A percentile compares a stretch with the other conserved stretches of the same genome.
phyloP scores from a whole-genome alignment of 768 basidiomycete species.

The Phlegmacium glaucopus region DNA sequence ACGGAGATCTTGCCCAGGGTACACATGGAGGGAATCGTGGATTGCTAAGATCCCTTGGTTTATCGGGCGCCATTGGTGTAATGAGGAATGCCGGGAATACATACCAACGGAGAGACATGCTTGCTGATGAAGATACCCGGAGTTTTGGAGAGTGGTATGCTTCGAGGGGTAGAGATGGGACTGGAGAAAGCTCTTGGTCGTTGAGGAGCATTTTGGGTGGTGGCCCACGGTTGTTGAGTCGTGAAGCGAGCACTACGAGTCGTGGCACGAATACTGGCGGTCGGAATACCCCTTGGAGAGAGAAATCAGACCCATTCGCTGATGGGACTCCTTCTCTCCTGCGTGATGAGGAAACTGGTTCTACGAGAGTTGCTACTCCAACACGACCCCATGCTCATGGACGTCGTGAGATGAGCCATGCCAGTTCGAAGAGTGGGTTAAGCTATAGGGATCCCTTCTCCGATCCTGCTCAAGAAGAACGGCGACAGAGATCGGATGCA shows the following conservation, averaged over 20 bases:
- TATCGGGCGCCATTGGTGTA: conserved; percentile 33
- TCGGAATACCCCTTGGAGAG: conserved; percentile 30
- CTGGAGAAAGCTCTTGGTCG: conserved; percentile 52
- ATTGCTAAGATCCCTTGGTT: conserved; percentile 18
- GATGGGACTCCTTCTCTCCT: conserved; percentile 37
- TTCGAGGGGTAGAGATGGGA: conserved; percentile 33
- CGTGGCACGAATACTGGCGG: conserved; percentile 12
- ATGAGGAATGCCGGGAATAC: conserved; percentile 22
- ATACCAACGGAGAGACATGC: conserved; percentile 59
- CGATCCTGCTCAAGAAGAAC: conserved; percentile 36
- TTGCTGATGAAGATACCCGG: conserved; percentile 70
- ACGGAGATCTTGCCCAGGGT: conserved; percentile 8
- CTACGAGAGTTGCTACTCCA: conserved; percentile 20
- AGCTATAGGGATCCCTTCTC: conserved; percentile 50
- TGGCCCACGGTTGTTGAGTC: conserved; percentile 32
- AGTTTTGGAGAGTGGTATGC: conserved; percentile 45
- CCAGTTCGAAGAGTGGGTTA: conserved; percentile 27
- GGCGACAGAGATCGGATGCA: conserved; percentile 20
- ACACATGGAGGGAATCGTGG: conserved; percentile 12
- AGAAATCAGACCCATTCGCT: conserved; percentile 50
- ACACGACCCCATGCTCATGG: conserved; percentile 18
- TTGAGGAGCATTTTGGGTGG: conserved; percentile 42
- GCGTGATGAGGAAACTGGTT: conserved; percentile 29
- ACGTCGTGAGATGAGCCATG: conserved; percentile 35
- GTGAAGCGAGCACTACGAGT: conserved; percentile 35